Evolutionary conservation across 495 filamentous ascomycete species (phyloP).

Genomic region (Hyaloscypha bicolor): DNA sequence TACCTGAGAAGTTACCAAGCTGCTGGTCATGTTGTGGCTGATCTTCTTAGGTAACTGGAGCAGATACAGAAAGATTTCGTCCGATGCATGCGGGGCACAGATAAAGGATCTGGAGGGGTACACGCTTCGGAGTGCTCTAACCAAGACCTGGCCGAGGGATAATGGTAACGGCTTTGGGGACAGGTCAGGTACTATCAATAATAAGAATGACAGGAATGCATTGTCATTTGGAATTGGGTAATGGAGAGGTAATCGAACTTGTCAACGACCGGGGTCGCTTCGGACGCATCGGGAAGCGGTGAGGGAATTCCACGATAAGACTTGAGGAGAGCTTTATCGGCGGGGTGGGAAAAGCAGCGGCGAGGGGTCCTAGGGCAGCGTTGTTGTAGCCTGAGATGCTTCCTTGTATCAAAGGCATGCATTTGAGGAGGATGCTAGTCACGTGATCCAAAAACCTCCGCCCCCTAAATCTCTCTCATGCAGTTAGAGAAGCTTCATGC

Average conservation of each 20-base stretch:
- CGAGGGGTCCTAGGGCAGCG: constrained; percentile 7
- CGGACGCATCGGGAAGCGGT: constrained; percentile 18
- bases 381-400: not conserved
- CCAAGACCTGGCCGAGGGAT: not conserved
- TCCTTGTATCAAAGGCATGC: not conserved
- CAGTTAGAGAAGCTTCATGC: not conserved
- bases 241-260: constrained; percentile 24
- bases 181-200: not conserved
- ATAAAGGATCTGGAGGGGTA: constrained; percentile 20
- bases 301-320: constrained; percentile 29
- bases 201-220: constrained; percentile 14
- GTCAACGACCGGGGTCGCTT: constrained; percentile 13
- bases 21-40: constrained; percentile 2
- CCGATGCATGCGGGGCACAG: constrained; percentile 13
- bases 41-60: constrained; percentile 15
- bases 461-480: not conserved
- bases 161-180: not conserved
- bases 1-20: constrained; percentile 15
- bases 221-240: constrained; percentile 27
- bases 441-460: not conserved
- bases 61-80: constrained; percentile 4
- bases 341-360: not conserved
- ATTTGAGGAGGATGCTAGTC: not conserved
- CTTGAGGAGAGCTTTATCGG: constrained; percentile 23
- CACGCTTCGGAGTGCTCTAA: not conserved